Conservation (phyloP, 1,139 yeast genomes). For the Meyerozyma carpophila region DNA sequence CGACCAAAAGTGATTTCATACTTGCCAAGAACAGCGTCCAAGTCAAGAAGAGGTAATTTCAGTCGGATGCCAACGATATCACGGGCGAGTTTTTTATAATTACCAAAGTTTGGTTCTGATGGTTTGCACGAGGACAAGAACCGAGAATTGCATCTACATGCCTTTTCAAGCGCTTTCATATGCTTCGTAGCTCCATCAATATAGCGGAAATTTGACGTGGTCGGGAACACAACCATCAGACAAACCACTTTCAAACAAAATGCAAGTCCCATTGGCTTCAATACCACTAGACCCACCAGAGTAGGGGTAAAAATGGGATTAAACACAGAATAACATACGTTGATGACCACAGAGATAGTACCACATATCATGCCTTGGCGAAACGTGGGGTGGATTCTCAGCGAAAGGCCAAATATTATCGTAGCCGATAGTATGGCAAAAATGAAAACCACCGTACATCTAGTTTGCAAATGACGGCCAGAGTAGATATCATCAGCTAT, state of each 20-base stretch:
- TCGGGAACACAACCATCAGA: slow-evolving; percentile 23
- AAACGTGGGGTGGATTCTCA: slow-evolving; percentile 15
- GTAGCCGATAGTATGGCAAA: slow-evolving; percentile 22
- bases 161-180: slow-evolving; percentile 12
- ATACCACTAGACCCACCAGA: slow-evolving; percentile 14
- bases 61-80: slow-evolving; percentile 18
- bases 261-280: slow-evolving; percentile 23
- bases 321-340: slow-evolving; percentile 21
- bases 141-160: slow-evolving; percentile 17
- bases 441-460: slow-evolving; percentile 20
- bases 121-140: slow-evolving; percentile 26
- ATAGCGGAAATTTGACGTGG: slow-evolving; percentile 22
- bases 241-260: slow-evolving; percentile 16
- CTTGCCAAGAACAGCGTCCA: slow-evolving; percentile 14
- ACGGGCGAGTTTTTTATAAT: slow-evolving; percentile 15
- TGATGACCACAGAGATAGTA: slow-evolving; percentile 17
- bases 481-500: slow-evolving; percentile 17
- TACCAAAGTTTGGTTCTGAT: slow-evolving; percentile 19
- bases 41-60: slow-evolving; percentile 17
- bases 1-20: slow-evolving; percentile 26
- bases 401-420: slow-evolving; percentile 21
- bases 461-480: slow-evolving; percentile 26
- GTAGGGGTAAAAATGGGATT: slow-evolving; percentile 24
- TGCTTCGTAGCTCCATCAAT: slow-evolving; percentile 15
- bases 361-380: slow-evolving; percentile 20